Base-by-base conservation (phyloP, 176 grass and related monocot species). In the Hyparrhenia diplandra region DNA sequence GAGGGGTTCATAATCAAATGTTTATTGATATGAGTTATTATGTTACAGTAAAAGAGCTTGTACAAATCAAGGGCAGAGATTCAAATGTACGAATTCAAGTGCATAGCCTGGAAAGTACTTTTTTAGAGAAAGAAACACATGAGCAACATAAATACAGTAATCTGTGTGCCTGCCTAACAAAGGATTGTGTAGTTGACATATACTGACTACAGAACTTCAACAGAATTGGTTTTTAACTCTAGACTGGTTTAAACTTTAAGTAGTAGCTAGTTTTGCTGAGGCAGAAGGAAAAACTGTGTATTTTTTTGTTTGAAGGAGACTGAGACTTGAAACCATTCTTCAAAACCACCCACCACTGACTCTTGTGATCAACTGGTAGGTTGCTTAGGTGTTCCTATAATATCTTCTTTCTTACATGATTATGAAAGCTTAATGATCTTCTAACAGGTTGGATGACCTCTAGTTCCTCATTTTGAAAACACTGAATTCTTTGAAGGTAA, bases 401-500 rank as follows among this genome's bases (percentile, higher is more conserved):
- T 66, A 32, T 64, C 27, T 32, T 64, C 45, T 42, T 39, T 76
- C 25, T 17, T 4, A 30, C 23, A 29, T 62, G 30, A 71, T 55
- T 75, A 60, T 79, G 24, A 30, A 82, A 72, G 27, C 13, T 31
- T 77, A 21, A 25, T 81, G 28, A 37, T 58, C 30, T 75, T 69
- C 35, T 71, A 29, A 47, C 16, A 67, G 20, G 60, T 51, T 54
- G 30, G 20, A 59, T 61, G 47, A 61, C 7, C 2, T 67, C 30
- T 62, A 69, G 28, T 74, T 82, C 58, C 37, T 77, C 27, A 60
- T 60, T 82, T 86, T 25, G 11, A 39, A 69, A 77, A 60, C n/a
- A 2, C 64, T 76, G n/a, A 59, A 36, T 80, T 20, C 75, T 67
- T 77, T 55, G 11, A 67, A 91, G 89, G 76, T 72, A 91, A 81